These are phyloP conservation scores for Parastagonospora nodorum DNA, from an alignment of 2,329 filamentous ascomycete species.

Conservation along the genomic window DNA sequence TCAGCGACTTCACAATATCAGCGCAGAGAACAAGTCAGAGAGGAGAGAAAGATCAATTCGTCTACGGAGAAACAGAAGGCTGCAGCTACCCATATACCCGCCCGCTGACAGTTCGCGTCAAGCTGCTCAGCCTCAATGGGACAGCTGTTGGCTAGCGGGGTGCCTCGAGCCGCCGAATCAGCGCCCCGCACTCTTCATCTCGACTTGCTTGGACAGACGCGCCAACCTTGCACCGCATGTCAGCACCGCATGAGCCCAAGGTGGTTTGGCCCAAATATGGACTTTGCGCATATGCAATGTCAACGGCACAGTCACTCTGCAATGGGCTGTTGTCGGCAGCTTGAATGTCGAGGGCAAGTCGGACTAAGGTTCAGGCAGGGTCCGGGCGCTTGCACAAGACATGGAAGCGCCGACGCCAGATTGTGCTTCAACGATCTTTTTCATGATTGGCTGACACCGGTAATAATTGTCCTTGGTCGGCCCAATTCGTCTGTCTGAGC, in stretches of 20 bases:
- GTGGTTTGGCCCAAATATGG: background rate
- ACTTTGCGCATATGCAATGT: background rate
- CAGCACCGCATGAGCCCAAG: constrained; percentile 5
- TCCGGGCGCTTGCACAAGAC: constrained; percentile 18
- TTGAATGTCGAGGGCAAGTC: too few species aligned
- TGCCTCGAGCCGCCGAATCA: constrained; percentile 35
- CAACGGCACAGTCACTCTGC: background rate
- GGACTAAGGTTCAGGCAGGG: constrained; percentile 7
- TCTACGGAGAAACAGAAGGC: constrained; percentile 9
- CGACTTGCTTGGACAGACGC: constrained; percentile 6
- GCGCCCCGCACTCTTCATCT: constrained; percentile 15
- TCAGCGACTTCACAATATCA: background rate
- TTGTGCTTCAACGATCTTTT: too few species aligned
- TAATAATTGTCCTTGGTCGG: too few species aligned
- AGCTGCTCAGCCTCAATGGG: constrained; percentile 42
- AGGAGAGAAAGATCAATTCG: constrained; percentile 9
- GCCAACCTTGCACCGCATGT: constrained; percentile 19
- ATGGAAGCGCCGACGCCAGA: constrained; percentile 1
- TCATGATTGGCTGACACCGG: background rate
- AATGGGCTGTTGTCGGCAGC: too few species aligned
- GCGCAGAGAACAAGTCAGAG: background rate
- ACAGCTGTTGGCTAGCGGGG: constrained; percentile 39
- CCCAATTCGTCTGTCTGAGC: too few species aligned
- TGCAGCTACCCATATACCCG: constrained; percentile 32
- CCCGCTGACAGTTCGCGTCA: constrained; percentile 22